These are phyloP conservation scores for Moniliophthora roreri DNA, from an alignment of 1,284 basidiomycete genomes.

Conservation along the genomic window DNA sequence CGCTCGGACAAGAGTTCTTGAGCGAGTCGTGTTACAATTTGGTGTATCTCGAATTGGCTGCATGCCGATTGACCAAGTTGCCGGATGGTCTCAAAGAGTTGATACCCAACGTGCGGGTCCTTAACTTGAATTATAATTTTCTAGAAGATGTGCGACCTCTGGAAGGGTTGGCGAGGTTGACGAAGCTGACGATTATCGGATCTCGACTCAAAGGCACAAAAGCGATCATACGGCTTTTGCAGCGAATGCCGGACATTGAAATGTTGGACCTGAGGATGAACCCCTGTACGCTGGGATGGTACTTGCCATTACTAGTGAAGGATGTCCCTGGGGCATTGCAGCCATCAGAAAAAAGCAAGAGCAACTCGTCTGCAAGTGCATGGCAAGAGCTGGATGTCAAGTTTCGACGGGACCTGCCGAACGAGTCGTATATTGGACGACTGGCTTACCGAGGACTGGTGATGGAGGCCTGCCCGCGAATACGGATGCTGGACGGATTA, in stretches of 20 bases:
- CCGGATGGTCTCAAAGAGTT: slow-evolving; percentile 67
- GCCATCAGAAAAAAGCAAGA: slow-evolving; percentile 46
- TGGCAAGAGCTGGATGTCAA: slow-evolving; percentile 81
- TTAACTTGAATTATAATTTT: slow-evolving; percentile 97
- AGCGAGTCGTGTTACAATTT: slow-evolving; percentile 78
- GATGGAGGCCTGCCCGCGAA: slow-evolving; percentile 68
- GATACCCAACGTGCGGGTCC: slow-evolving; percentile 85
- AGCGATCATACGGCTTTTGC: slow-evolving; percentile 68
- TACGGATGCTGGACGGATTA: slow-evolving; percentile 82
- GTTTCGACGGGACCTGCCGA: slow-evolving; percentile 86
- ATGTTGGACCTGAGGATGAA: slow-evolving; percentile 93
- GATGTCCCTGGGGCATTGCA: slow-evolving; percentile 68
- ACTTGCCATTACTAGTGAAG: slow-evolving; percentile 79
- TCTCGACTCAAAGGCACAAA: slow-evolving; percentile 73
- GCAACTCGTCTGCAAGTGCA: slow-evolving; percentile 31
- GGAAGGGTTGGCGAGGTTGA: slow-evolving; percentile 72
- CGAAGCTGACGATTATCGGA: slow-evolving; percentile 85
- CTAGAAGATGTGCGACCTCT: slow-evolving; percentile 70
- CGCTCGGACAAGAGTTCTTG: slow-evolving; percentile 39
- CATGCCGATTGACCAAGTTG: slow-evolving; percentile 80
- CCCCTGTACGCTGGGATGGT: slow-evolving; percentile 92
- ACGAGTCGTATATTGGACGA: slow-evolving; percentile 82
- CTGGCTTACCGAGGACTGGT: slow-evolving; percentile 86
- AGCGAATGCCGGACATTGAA: slow-evolving; percentile 76
- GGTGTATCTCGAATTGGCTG: slow-evolving; percentile 91